phyloP scores from a whole-genome alignment of 2,329 filamentous ascomycete species.

The Exophiala sp. region DNA sequence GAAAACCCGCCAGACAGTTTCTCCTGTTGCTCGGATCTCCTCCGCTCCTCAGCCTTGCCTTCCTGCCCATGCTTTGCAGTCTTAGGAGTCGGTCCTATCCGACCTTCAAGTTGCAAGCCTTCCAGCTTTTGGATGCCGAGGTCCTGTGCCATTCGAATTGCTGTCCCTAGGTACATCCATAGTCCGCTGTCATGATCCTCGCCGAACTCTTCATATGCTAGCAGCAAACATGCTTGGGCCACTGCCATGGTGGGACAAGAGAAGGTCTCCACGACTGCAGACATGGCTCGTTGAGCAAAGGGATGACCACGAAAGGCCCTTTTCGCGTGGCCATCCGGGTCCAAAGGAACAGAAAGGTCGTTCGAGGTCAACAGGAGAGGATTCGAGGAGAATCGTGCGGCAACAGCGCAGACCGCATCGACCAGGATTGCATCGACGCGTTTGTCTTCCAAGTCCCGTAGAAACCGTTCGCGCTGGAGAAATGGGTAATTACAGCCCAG shows the following conservation, averaged over 20 bases:
- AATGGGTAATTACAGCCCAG: constrained; percentile 85
- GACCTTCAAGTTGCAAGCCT: constrained; percentile 58
- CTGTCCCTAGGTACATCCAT: constrained; percentile 89
- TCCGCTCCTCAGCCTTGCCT: constrained; percentile 40
- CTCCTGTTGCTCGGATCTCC: constrained; percentile 37
- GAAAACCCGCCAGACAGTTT: constrained; percentile 15
- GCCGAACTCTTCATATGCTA: constrained; percentile 86
- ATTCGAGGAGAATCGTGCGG: constrained; percentile 69
- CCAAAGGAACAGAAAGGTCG: constrained; percentile 47
- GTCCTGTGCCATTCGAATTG: constrained; percentile 76
- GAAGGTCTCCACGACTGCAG: constrained; percentile 75
- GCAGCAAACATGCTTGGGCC: constrained; percentile 73
- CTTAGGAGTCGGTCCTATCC: constrained; percentile 51
- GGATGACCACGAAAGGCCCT: constrained; percentile 66
- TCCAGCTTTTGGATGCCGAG: constrained; percentile 76
- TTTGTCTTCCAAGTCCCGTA: constrained; percentile 72
- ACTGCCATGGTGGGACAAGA: constrained; percentile 75
- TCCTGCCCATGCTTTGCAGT: constrained; percentile 45
- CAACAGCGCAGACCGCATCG: constrained; percentile 75
- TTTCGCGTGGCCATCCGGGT: constrained; percentile 33
- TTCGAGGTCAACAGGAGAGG: constrained; percentile 45
- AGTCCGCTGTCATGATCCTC: constrained; percentile 81
- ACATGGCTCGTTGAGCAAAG: constrained; percentile 76
- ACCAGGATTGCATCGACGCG: constrained; percentile 77
- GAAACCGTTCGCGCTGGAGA: constrained; percentile 64